Base-by-base conservation (phyloP, 176 grass and related monocot species). In the Phyllostachys edulis region DNA sequence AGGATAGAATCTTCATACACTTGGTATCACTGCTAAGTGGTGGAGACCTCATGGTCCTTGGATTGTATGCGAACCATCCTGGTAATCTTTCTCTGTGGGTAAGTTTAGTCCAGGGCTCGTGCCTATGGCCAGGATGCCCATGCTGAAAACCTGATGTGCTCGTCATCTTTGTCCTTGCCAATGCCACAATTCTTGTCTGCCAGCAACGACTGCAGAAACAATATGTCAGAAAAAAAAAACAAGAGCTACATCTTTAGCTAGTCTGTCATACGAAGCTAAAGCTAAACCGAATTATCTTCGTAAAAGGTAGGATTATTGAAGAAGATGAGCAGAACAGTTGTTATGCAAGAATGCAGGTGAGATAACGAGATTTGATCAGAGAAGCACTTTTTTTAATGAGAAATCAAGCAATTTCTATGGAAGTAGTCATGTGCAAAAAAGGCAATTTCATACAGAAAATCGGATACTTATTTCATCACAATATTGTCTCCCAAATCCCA, bases 1-100 rank as follows among this genome's bases (percentile, higher is more conserved):
- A 97, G 78, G 95, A 97, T 54, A 94, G 42, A 71, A 97, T 81
- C 70, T 97, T 97, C 71, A 97, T 78, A 36, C 69, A 92, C 21
- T 77, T 87, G 40, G 65, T 83, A 55, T 94, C 88, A 21, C 49
- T 68, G 42, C 67, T 79, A 85, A 94, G 90, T 47, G 90, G 90
- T 24, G 80, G 75, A 52, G 92, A 90, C 40, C 95, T 97, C 92
- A 94, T 91, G 71, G 74, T 94, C 78, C 46, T 91, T 36, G 95
- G 92, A 78, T 97, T 93, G 82, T 97, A 97, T 2, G 95, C 73
- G 9, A 90, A 36, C 95, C 95, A 94, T 54, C 78, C 71, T 15
- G 89, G 85, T n/a, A 75, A 77, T 46, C 76, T 92, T 32, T 90
- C 90, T 71, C 77, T 88, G 82, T 94, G 90, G 10, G 41, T 39